A percentile compares a stretch with the other conserved stretches of the same genome.
Evolutionary conservation across 1,284 basidiomycete species (phyloP).

Genomic region (Agaricales sp.): DNA sequence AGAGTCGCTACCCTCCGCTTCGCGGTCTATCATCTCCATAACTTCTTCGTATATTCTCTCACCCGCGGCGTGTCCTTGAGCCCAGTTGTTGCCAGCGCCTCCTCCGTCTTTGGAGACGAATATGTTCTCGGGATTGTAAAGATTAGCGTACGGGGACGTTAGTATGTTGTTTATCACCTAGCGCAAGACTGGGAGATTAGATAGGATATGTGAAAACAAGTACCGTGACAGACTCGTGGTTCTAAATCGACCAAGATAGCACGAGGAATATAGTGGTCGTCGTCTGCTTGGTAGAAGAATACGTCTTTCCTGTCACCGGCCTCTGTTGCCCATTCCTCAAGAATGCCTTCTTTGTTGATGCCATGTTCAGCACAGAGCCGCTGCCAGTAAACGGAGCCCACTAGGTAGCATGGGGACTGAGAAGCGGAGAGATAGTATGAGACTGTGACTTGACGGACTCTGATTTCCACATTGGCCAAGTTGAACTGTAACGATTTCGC

Average conservation of each 20-base stretch:
- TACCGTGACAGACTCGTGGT: constrained; percentile 62
- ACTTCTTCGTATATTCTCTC: constrained; percentile 94
- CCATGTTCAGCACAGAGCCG: constrained; percentile 94
- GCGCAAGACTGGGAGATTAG: constrained; percentile 6
- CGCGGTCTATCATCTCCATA: constrained; percentile 98
- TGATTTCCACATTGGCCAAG: constrained; percentile 96
- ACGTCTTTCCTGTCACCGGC: constrained; percentile 97
- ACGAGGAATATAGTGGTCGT: constrained; percentile 97
- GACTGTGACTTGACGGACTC: constrained; percentile 42
- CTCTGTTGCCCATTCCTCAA: constrained; percentile 92
- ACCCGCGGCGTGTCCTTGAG: constrained; percentile 85
- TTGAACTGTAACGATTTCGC: constrained; percentile 81
- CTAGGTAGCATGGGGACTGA: constrained; percentile 25
- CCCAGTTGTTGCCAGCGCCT: constrained; percentile 99
- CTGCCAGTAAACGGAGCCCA: constrained; percentile 92
- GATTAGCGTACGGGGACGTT: constrained; percentile 81
- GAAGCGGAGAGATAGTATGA: constrained; percentile 11
- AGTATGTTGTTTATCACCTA: constrained; percentile 97
- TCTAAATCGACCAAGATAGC: constrained; percentile 98
- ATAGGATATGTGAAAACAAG: constrained; percentile 6
- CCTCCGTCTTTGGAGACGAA: constrained; percentile 94
- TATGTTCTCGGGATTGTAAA: constrained; percentile 99
- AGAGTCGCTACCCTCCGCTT: constrained; percentile 97
- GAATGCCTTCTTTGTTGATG: constrained; percentile 86
- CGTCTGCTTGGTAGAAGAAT: constrained; percentile 99